phyloP scores from a whole-genome alignment of 306 rosid genomes.

The Delonix regia region DNA sequence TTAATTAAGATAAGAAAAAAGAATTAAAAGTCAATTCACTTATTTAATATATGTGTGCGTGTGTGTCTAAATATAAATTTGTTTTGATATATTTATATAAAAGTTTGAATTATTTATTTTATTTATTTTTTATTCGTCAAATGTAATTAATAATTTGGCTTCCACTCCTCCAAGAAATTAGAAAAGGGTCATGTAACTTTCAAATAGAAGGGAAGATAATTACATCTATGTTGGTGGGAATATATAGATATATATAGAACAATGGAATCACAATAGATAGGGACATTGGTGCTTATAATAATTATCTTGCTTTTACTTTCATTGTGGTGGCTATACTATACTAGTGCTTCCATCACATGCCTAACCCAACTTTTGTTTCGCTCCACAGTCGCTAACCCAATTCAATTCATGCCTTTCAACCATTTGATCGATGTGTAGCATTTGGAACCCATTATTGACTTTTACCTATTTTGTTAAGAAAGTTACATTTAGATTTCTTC shows the following conservation, averaged over 20 bases:
- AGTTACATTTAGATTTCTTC: not conserved
- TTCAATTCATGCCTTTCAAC: slow-evolving; percentile 7
- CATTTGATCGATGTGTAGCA: not conserved
- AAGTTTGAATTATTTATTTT: too few species aligned
- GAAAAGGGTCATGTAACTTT: slow-evolving; percentile 2
- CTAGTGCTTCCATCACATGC: slow-evolving; percentile 56
- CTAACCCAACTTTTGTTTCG: slow-evolving; percentile 50
- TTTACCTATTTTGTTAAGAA: too few species aligned
- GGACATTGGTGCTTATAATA: not conserved
- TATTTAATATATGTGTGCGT: not conserved
- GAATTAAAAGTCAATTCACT: not conserved
- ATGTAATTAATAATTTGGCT: not conserved
- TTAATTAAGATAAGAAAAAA: not conserved
- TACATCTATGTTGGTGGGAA: too few species aligned
- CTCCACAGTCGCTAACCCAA: slow-evolving; percentile 32
- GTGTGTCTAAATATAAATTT: too few species aligned
- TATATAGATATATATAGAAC: too few species aligned
- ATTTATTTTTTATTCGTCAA: not conserved
- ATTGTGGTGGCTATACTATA: slow-evolving; percentile 43
- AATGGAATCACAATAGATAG: not conserved
- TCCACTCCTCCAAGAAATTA: slow-evolving; percentile 20
- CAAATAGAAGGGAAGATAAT: not conserved
- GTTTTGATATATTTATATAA: too few species aligned
- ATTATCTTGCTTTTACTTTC: not conserved
- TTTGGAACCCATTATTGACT: not conserved